Conservation (phyloP, 345 rosid genomes). For the Aurinia saxatilis region DNA sequence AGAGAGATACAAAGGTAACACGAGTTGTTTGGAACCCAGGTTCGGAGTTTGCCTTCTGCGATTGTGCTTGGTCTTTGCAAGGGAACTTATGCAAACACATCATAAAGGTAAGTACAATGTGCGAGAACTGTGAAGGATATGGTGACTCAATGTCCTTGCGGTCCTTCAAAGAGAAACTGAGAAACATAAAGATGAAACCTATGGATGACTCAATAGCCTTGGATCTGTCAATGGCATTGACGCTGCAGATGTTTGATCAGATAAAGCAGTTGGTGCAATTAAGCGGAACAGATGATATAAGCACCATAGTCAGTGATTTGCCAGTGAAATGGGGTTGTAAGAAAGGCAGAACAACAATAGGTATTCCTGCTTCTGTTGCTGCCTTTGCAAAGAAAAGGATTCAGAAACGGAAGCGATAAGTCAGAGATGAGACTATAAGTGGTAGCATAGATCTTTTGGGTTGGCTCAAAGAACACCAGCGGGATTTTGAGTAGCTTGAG, state of each 20-base stretch:
- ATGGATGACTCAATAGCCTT: conserved; percentile 65
- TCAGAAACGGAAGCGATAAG: conserved; percentile 29
- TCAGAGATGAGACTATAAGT: conserved; percentile 7
- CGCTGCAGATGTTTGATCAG: conserved; percentile 69
- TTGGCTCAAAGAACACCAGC: not conserved
- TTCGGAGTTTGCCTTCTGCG: conserved; percentile 86
- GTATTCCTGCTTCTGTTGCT: conserved; percentile 55
- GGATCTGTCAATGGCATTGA: conserved; percentile 75
- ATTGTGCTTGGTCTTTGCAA: conserved; percentile 85
- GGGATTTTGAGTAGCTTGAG: not conserved
- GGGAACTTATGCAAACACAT: conserved; percentile 96
- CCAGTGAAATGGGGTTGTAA: conserved; percentile 76
- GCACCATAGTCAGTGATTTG: conserved; percentile 50
- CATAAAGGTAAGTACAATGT: conserved; percentile 68
- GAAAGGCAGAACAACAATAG: conserved; percentile 68
- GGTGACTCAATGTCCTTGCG: conserved; percentile 59
- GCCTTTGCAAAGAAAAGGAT: conserved; percentile 25
- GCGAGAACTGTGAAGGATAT: conserved; percentile 36
- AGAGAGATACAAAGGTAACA: conserved; percentile 39
- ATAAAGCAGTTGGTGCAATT: conserved; percentile 65
- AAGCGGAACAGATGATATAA: conserved; percentile 45
- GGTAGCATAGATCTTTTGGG: conserved; percentile 1
- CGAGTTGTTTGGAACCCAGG: conserved; percentile 92
- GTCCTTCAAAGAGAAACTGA: conserved; percentile 50
- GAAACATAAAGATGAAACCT: conserved; percentile 52